phyloP scores from a whole-genome alignment of 306 rosid genomes.

The Prunus kanzakura region DNA sequence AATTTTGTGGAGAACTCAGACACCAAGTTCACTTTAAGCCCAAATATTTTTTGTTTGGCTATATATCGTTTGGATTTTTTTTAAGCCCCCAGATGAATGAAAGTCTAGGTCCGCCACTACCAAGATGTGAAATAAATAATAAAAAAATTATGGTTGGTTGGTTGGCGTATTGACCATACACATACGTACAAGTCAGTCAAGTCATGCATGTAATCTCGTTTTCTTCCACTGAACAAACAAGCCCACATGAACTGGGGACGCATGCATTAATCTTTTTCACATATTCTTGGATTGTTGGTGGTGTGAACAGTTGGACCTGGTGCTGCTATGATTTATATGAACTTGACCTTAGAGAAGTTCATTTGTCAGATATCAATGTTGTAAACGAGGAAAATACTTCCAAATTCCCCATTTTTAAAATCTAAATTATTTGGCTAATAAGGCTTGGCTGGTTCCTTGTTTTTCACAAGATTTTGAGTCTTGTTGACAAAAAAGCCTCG shows the following conservation, averaged over 20 bases:
- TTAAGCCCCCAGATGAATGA: too few relatives aligned
- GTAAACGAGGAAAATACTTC: background rate
- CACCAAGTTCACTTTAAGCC: too few relatives aligned
- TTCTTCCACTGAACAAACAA: slow-evolving; percentile 1
- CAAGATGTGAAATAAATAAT: too few relatives aligned
- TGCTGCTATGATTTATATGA: background rate
- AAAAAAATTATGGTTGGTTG: background rate
- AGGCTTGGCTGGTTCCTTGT: background rate
- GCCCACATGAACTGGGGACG: slow-evolving; percentile 17
- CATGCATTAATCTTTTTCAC: background rate
- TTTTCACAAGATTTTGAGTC: background rate
- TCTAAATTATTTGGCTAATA: background rate
- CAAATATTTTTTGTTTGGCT: too few relatives aligned
- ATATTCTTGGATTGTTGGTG: background rate
- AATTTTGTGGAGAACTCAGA: too few relatives aligned
- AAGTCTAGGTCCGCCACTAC: too few relatives aligned
- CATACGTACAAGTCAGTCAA: background rate
- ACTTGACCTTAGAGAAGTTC: background rate
- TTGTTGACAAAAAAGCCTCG: background rate
- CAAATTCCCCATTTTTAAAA: background rate
- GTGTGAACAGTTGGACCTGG: background rate
- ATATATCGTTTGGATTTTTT: too few relatives aligned
- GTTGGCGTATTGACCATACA: too few relatives aligned
- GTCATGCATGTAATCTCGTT: background rate
- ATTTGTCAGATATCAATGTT: background rate